phyloP scores from a whole-genome alignment of 2,329 filamentous ascomycete genomes.

The Clonostachys solani region DNA sequence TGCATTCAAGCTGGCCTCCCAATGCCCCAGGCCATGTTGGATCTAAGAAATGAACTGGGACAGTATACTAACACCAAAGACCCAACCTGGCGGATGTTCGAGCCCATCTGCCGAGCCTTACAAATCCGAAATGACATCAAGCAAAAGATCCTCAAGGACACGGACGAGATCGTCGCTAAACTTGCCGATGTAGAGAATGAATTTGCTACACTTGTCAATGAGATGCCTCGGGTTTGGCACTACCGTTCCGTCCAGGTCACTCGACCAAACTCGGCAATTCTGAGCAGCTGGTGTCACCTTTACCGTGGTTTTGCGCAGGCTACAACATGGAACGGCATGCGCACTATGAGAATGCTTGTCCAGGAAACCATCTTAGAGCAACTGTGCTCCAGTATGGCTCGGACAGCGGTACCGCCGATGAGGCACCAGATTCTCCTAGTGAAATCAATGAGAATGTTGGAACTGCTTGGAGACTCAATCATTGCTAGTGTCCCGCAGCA shows the following conservation, averaged over 20 bases:
- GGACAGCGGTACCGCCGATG: slow-evolving; percentile 16
- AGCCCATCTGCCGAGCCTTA: slow-evolving; percentile 37
- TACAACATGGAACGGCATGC: slow-evolving; percentile 42
- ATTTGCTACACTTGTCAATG: slow-evolving; percentile 30
- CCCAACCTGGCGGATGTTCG: slow-evolving; percentile 36
- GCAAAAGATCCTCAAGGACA: slow-evolving; percentile 24
- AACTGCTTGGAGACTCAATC: slow-evolving; percentile 33
- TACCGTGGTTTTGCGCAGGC: slow-evolving; percentile 39
- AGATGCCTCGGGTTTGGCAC: slow-evolving; percentile 33
- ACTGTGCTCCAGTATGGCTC: slow-evolving; percentile 26
- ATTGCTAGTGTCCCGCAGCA: slow-evolving; percentile 44
- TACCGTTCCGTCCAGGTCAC: slow-evolving; percentile 34
- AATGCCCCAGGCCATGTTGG: slow-evolving; percentile 40
- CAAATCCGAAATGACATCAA: slow-evolving; percentile 43
- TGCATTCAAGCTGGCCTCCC: slow-evolving; percentile 44
- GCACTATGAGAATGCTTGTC: slow-evolving; percentile 39
- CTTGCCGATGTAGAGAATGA: slow-evolving; percentile 35
- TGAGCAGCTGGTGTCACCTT: slow-evolving; percentile 35
- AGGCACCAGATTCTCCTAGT: slow-evolving; percentile 26
- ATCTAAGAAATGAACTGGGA: slow-evolving; percentile 37
- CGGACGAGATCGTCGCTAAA: slow-evolving; percentile 25
- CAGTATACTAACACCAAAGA: slow-evolving; percentile 26
- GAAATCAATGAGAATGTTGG: slow-evolving; percentile 28
- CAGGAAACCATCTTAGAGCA: slow-evolving; percentile 41
- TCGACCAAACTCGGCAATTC: slow-evolving; percentile 32